Evolutionary conservation across 805 yeast species (phyloP).

Genomic region (Teunomyces aglyptinius): DNA sequence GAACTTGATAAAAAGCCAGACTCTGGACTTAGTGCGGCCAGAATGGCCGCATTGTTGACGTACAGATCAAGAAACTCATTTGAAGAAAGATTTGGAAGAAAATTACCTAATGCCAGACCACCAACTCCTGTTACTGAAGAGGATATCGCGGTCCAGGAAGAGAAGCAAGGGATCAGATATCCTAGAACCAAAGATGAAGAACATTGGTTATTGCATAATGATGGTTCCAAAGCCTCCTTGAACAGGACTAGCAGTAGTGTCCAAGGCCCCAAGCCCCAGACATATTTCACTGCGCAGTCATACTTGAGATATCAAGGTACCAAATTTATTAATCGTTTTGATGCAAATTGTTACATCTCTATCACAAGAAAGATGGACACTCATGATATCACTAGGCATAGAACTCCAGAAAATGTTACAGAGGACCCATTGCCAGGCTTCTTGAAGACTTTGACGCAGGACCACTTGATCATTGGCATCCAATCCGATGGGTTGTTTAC

Average conservation of each 20-base stretch:
- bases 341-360: slow-evolving; percentile 94
- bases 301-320: slow-evolving; percentile 92
- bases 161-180: slow-evolving; percentile 28
- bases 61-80: slow-evolving; percentile 91
- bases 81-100: slow-evolving; percentile 89
- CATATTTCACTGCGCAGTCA: slow-evolving; percentile 90
- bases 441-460: slow-evolving; percentile 60
- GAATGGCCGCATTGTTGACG: slow-evolving; percentile 94
- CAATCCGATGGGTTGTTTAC: slow-evolving; percentile 92
- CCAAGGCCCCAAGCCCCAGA: slow-evolving; percentile 40
- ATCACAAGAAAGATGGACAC: slow-evolving; percentile 93
- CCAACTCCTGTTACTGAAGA: neutral
- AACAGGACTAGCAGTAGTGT: slow-evolving; percentile 8
- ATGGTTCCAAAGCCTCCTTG: slow-evolving; percentile 52
- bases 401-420: slow-evolving; percentile 43
- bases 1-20: slow-evolving; percentile 74
- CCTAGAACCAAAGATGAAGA: slow-evolving; percentile 61
- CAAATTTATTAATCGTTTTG: slow-evolving; percentile 85
- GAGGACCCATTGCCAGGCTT: slow-evolving; percentile 45
- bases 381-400: slow-evolving; percentile 85
- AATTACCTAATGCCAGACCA: slow-evolving; percentile 26
- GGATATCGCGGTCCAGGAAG: slow-evolving; percentile 10
- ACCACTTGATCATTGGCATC: slow-evolving; percentile 84
- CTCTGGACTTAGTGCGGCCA: slow-evolving; percentile 89
- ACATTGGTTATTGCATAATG: slow-evolving; percentile 83